phyloP scores from a whole-genome alignment of 2,329 filamentous ascomycete species.

The Hyphodiscus sp. region DNA sequence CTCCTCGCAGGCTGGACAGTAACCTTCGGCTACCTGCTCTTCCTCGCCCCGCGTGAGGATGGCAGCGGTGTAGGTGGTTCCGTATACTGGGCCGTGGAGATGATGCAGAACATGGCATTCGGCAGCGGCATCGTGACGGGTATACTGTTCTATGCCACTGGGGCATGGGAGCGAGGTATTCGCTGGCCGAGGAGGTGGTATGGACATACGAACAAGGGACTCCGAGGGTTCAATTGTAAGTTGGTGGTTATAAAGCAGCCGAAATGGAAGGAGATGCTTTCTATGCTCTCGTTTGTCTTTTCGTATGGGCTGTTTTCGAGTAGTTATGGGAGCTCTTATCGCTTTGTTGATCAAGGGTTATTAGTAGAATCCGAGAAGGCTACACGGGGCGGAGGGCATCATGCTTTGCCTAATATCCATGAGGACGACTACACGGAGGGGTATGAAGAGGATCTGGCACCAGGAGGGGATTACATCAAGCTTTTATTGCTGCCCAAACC shows the following conservation, averaged over 20 bases:
- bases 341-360: constrained; percentile 63
- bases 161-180: constrained; percentile 92
- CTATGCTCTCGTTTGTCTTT: constrained; percentile 68
- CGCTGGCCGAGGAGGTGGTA: constrained; percentile 93
- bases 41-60: constrained; percentile 93
- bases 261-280: constrained; percentile 73
- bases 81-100: constrained; percentile 94
- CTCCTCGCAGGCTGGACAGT: constrained; percentile 74
- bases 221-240: constrained; percentile 93
- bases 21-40: constrained; percentile 84
- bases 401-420: constrained; percentile 35
- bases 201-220: constrained; percentile 77
- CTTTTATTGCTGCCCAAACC: constrained; percentile 87
- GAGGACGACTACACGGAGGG: constrained; percentile 58
- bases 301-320: constrained; percentile 69
- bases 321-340: constrained; percentile 63
- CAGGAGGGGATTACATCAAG: constrained; percentile 87
- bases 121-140: constrained; percentile 85
- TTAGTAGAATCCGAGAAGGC: constrained; percentile 55
- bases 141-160: constrained; percentile 85
- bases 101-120: constrained; percentile 82
- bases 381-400: constrained; percentile 39
- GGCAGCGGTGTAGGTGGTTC: constrained; percentile 84
- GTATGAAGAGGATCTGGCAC: constrained; percentile 83
- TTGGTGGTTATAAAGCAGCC: constrained; percentile 80